Base-by-base conservation (phyloP, 2,329 filamentous ascomycete species). In the Hyphodiscus sp. region DNA sequence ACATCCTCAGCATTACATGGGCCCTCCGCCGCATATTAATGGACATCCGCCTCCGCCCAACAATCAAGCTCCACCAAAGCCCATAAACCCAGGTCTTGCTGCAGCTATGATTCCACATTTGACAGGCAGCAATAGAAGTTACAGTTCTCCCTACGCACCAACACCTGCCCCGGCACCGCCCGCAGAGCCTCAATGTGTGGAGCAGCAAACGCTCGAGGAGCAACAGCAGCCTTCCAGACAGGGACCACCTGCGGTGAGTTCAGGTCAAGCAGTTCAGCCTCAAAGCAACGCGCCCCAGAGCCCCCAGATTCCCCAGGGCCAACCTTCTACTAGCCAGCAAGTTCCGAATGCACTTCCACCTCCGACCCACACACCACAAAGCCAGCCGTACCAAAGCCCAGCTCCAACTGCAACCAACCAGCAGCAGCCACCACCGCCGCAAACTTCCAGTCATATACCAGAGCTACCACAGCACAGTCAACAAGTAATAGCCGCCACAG, bases 131-230 rank as follows among this genome's bases (percentile, higher is more conserved):
- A 47, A 53, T 53, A 41, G 51, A n/a, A 29, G 53, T 20, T 69
- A 69, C 50, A 68, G 65, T 46, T 69, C 67, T 46, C 67, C 67
- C 9, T 69, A 69, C 58, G 67, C 62, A 38, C 61, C 64, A 26
- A 67, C 65, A 47, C 65, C 64, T 19, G 56, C 26, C 51, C 53
- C 52, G 45, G 44, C 20, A 7, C 11, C 43, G 8, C 43, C 23
- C 23, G 23, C 23, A 26, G 23, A 45, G 43, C 46, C 50, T 44
- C 50, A 47, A 19, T 19, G 46, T 38, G 52, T 29, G 46, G 46
- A 52, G 16, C 52, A 49, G 45, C 18, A 41, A 20, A 19, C 47
- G 6, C 20, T 47, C 45, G 45, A 47, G 47, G 52, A 50, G 16
- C 53, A 26, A 26, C 23, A 53, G 16, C 52, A 50, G 20, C 19